Evolutionary conservation across 352 stramenopile species (phyloP).

Genomic region (Phytophthora macrochlamydospora): DNA sequence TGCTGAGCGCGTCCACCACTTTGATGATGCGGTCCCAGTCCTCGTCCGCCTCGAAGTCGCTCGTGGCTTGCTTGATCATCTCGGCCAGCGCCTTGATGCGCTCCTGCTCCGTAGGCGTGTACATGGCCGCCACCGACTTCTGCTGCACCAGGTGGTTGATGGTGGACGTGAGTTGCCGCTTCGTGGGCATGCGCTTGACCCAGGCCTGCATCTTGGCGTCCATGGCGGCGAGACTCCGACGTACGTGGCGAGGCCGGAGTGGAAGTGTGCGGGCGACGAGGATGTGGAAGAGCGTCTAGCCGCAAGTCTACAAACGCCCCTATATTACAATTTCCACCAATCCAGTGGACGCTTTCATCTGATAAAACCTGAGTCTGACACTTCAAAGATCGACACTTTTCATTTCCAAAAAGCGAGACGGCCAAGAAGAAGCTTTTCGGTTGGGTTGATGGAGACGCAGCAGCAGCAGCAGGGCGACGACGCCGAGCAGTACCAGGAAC

Average conservation of each 20-base stretch:
- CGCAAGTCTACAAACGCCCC: no score
- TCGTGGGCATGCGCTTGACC: constrained; percentile 77
- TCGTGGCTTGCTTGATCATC: constrained; percentile 71
- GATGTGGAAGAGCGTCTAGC: constrained; percentile 18
- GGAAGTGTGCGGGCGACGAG: not conserved
- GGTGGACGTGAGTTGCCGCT: constrained; percentile 62
- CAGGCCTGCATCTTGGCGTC: constrained; percentile 71
- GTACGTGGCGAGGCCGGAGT: constrained; percentile 21
- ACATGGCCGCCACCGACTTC: constrained; percentile 76
- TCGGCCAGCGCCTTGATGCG: constrained; percentile 78
- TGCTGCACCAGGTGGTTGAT: constrained; percentile 81
- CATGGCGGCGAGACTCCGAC: constrained; percentile 24
- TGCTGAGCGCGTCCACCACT: constrained; percentile 79
- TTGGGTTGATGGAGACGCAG: constrained; percentile 29
- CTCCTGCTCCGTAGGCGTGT: constrained; percentile 74
- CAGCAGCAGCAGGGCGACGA: constrained; percentile 22
- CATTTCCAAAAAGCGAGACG: constrained; percentile 4
- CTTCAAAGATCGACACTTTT: constrained; percentile 26
- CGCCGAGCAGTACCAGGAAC: constrained; percentile 38
- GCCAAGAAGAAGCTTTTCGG: constrained; percentile 10
- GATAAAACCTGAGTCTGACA: not conserved
- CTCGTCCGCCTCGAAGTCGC: constrained; percentile 71
- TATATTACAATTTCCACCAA: constrained; percentile 11
- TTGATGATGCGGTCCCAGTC: constrained; percentile 77
- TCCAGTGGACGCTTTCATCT: not conserved